Evolutionary conservation across 345 rosid species (phyloP).

Genomic region (Pseudoturritis turrita): DNA sequence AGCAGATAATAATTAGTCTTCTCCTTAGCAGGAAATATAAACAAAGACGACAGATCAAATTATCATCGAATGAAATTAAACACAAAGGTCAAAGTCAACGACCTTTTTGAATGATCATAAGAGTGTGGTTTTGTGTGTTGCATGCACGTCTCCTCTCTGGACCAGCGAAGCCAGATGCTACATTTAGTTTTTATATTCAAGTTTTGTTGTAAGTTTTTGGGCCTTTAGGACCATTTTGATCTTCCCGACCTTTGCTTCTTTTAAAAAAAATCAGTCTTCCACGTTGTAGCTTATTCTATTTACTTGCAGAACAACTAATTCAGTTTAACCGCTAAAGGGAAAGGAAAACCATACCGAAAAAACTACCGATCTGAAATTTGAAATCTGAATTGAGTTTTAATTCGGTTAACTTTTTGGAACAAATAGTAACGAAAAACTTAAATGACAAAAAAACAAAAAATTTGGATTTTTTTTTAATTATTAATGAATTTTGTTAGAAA

Average conservation of each 20-base stretch:
- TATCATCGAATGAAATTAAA: background rate
- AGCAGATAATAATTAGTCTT: too few species aligned
- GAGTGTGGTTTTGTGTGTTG: slow-evolving; percentile 1
- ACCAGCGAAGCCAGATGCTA: slow-evolving; percentile 4
- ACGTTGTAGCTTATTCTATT: background rate
- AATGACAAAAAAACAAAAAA: too few species aligned
- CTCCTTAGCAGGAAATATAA: background rate
- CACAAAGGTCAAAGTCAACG: slow-evolving; percentile 11
- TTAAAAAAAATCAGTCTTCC: background rate
- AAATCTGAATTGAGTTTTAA: background rate
- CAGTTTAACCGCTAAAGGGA: background rate
- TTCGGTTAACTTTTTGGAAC: background rate
- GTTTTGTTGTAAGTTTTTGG: background rate
- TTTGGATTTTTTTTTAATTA: too few species aligned
- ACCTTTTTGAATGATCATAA: background rate
- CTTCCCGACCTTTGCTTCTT: background rate
- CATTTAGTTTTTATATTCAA: background rate
- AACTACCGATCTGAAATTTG: background rate
- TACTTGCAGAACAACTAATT: background rate
- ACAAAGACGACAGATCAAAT: background rate
- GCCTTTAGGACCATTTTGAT: background rate
- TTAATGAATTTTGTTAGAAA: too few species aligned
- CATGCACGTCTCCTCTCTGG: slow-evolving; percentile 19
- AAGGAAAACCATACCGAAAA: background rate
- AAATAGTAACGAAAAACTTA: background rate